Conservation (phyloP, 805 yeast species). For the Wickerhamiella hasegawae region DNA sequence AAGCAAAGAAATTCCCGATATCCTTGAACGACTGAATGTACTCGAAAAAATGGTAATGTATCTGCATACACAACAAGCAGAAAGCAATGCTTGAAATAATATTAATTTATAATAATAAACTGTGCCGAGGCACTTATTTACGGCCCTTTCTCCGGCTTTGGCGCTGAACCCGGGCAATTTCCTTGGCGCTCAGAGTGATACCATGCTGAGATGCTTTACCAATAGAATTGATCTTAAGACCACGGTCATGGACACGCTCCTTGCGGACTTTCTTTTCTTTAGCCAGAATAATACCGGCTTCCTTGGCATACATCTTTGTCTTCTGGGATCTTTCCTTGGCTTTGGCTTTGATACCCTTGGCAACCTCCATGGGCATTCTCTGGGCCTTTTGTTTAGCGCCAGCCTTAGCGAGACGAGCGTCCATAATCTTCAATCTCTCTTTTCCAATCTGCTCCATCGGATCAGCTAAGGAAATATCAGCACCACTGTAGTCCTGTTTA, state of each 20-base stretch:
- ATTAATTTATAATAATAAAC: not conserved
- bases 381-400: slow-evolving; percentile 32
- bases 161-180: slow-evolving; percentile 10
- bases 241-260: slow-evolving; percentile 46
- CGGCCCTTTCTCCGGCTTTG: not conserved
- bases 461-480: slow-evolving; percentile 20
- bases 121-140: not conserved
- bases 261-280: slow-evolving; percentile 32
- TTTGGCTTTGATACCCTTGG: slow-evolving; percentile 65
- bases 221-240: slow-evolving; percentile 40
- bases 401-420: slow-evolving; percentile 22
- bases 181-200: slow-evolving; percentile 10
- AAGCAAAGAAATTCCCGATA: not conserved
- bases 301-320: slow-evolving; percentile 62
- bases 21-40: not conserved
- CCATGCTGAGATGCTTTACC: slow-evolving; percentile 17
- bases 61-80: not conserved
- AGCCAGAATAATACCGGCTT: slow-evolving; percentile 81
- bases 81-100: not conserved
- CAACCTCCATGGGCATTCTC: slow-evolving; percentile 75
- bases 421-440: slow-evolving; percentile 22
- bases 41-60: not conserved
- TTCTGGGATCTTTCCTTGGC: slow-evolving; percentile 32
- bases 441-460: slow-evolving; percentile 25
- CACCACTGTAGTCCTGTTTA: slow-evolving; percentile 18